These are phyloP conservation scores for Neodidymelliopsis sp. DNA, from an alignment of 2,329 filamentous ascomycete species.

Conservation along the genomic window DNA sequence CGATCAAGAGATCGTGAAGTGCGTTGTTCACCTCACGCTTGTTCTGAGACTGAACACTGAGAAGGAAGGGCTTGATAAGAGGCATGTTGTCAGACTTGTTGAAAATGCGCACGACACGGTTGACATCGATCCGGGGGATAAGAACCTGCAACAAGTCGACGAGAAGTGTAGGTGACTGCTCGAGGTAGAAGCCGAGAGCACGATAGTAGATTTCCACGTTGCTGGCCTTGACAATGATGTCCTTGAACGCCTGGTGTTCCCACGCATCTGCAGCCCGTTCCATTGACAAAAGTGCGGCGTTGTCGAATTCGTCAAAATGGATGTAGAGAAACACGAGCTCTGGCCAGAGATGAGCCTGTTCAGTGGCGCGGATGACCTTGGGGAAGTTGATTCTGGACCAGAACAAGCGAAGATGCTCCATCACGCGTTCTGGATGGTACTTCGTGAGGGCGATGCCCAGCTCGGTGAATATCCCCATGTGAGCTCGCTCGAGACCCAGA, in stretches of 20 bases:
- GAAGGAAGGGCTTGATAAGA: conserved; percentile 96
- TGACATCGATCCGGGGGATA: conserved; percentile 94
- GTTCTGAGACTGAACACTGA: conserved; percentile 96
- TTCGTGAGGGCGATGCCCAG: conserved; percentile 90
- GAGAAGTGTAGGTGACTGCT: conserved; percentile 92
- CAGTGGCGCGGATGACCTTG: conserved; percentile 91
- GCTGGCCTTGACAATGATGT: conserved; percentile 95
- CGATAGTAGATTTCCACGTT: conserved; percentile 99
- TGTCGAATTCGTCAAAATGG: conserved; percentile 98
- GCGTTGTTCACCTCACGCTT: conserved; percentile 98
- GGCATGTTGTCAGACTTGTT: conserved; percentile 98
- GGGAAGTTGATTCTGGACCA: conserved; percentile 98
- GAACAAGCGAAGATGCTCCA: conserved; percentile 99
- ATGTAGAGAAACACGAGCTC: conserved; percentile 98
- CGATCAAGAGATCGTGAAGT: conserved; percentile 96
- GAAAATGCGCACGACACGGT: conserved; percentile 99
- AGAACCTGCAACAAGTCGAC: conserved; percentile 94
- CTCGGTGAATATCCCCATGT: conserved; percentile 98
- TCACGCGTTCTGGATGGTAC: conserved; percentile 93
- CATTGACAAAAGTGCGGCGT: conserved; percentile 96
- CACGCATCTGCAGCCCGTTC: conserved; percentile 96
- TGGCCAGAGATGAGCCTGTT: conserved; percentile 95
- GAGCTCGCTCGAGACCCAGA: conserved; percentile 84
- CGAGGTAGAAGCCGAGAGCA: conserved; percentile 93
- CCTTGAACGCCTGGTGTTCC: conserved; percentile 99